Base-by-base conservation (phyloP, 2,329 filamentous ascomycete genomes). In the Blastomyces percursus region DNA sequence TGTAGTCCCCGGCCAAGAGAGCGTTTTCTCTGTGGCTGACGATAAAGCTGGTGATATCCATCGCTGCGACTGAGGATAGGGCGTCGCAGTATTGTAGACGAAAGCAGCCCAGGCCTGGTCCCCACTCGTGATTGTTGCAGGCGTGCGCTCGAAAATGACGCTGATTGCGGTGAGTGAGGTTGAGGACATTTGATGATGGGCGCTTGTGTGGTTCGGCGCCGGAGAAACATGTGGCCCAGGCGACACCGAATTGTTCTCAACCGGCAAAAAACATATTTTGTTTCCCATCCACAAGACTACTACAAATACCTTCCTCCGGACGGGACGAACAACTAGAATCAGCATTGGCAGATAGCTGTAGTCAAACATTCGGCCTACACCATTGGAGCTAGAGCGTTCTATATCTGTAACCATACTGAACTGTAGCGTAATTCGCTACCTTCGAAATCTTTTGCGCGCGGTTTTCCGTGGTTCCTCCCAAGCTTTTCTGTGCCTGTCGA, bases 11-110 rank as follows among this genome's bases (percentile, higher is more conserved):
- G 67, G 94, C 86, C 38, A 96, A 84, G 60, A 96, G 86, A 46
- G 90, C 90, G 71, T 89, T 84, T 74, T 96, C 89, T 66, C 94
- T 84, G 67, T 88, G 86, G 61, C 86, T 85, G 71, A 91, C 83
- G 68, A 97, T 80, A 67, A 90, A 92, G 68, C 85, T 85, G 62
- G 94, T 97, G 76, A 97, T 90, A 67, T 96, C 90, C 93, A 97
- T 96, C 65, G 40, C 32, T 38, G 52, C 19, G 19, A 21, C 16
- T 14, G 21, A 38, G 16, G 11, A 19, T 38, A 55, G 27, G 7
- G 30, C 19, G 48, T 51, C 21, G 21, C 46, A 27, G 46, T 27
- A 14, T 27, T 21, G 24, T 4, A n/a, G 8, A 50, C 7, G 2
- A 32, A 50, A 50, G 7, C 46, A 52, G 7, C 12, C 24, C 4